These are phyloP conservation scores for Yarrowia sp. DNA, from an alignment of 805 yeast species.

Conservation along the genomic window DNA sequence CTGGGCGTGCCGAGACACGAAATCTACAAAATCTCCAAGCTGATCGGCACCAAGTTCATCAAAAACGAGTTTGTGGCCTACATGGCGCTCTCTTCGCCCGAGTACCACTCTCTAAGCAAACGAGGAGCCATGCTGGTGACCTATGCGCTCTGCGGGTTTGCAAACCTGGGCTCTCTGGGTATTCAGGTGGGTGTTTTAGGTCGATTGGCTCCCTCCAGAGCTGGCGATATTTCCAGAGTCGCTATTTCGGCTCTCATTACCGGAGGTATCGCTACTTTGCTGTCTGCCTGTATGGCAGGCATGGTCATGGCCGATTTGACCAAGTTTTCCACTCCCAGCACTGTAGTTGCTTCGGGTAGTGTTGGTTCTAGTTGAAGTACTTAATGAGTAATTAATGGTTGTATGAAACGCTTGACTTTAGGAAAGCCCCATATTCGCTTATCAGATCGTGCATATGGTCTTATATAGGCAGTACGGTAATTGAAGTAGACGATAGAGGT, in stretches of 20 bases:
- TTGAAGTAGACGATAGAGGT: too few species aligned
- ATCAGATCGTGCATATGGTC: too few species aligned
- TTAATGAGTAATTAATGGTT: too few species aligned
- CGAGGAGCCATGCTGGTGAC: conserved; percentile 58
- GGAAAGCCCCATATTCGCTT: too few species aligned
- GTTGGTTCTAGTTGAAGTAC: too few species aligned
- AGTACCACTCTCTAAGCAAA: conserved; percentile 47
- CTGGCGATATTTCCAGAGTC: conserved; percentile 48
- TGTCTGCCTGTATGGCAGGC: conserved; percentile 60
- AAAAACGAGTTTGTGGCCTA: conserved; percentile 63
- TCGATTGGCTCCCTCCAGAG: conserved; percentile 51
- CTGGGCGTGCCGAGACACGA: conserved; percentile 56
- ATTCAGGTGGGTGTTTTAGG: conserved; percentile 59
- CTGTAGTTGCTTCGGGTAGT: background rate
- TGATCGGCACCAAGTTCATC: conserved; percentile 55
- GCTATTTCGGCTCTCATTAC: conserved; percentile 50
- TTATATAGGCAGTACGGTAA: too few species aligned
- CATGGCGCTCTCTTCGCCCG: conserved; percentile 41
- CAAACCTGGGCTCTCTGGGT: conserved; percentile 61
- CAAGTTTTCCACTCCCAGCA: conserved; percentile 28
- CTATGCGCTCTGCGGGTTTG: conserved; percentile 62
- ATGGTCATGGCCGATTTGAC: conserved; percentile 55
- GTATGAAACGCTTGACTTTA: too few species aligned
- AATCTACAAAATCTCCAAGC: conserved; percentile 49
- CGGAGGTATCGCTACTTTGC: conserved; percentile 54